These are phyloP conservation scores for Teunomyces pallodes DNA, from an alignment of 805 yeast species.

Conservation along the genomic window DNA sequence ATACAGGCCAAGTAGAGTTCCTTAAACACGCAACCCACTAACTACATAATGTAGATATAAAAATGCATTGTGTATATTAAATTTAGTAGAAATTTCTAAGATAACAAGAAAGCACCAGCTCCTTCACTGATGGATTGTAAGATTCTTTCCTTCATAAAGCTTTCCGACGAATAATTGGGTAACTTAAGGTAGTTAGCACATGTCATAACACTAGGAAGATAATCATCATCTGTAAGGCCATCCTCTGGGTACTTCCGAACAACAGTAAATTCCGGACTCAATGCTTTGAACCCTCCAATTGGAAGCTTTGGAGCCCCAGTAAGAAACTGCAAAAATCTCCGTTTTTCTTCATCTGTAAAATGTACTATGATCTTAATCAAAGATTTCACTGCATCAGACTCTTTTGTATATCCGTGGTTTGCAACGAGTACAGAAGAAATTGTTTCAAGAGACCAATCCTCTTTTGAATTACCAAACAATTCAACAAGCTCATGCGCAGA, in stretches of 20 bases:
- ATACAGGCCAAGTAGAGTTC: not conserved
- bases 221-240: constrained; percentile 66
- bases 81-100: constrained; percentile 35
- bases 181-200: constrained; percentile 92
- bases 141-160: constrained; percentile 57
- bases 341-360: constrained; percentile 53
- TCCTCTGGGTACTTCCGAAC: constrained; percentile 82
- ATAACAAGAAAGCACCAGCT: constrained; percentile 78
- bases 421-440: constrained; percentile 65
- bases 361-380: constrained; percentile 60
- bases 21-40: not conserved
- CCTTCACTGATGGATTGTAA: constrained; percentile 81
- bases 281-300: constrained; percentile 84
- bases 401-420: constrained; percentile 84
- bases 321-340: constrained; percentile 78
- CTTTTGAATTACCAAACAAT: constrained; percentile 74
- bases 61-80: not conserved
- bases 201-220: constrained; percentile 96
- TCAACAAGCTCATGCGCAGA: constrained; percentile 70
- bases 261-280: constrained; percentile 81
- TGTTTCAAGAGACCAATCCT: constrained; percentile 79
- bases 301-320: constrained; percentile 95
- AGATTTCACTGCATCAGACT: constrained; percentile 59
- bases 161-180: constrained; percentile 72
- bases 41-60: not conserved